Evolutionary conservation across 2,329 filamentous ascomycete species (phyloP), one percentile per base, ranked within the genome.

Genomic region (Fusarium chuoi): DNA sequence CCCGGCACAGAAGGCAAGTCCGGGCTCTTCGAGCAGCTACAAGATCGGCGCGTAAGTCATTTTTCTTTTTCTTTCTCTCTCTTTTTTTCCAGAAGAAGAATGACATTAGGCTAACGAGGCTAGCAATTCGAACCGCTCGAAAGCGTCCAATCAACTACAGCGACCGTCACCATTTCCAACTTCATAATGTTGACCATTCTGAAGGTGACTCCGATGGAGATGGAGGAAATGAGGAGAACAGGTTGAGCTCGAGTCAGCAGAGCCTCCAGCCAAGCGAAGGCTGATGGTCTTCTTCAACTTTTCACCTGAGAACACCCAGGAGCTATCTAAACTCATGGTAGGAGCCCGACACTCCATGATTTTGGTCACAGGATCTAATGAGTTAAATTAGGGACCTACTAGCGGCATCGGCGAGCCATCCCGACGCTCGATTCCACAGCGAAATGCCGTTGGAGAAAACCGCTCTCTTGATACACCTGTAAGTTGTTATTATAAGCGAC

Each of bases 311-410:
- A 22, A 58, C 17, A 48, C 20, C 14, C n/a, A 36, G 6, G 20
- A 26, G n/a, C n/a, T 58, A 24, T 48, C 55, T 6, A 58, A 6
- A 6, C 13, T 22, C 30, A 26, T 46, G 45, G 20, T 22, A 22
- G 20, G 18, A 5, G 20, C 38, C 38, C 30, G 30, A 12, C 30
- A 11, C 30, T 30, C 30, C 30, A 30, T 30, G 5, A 30, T 30
- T 12, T 30, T 30, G 11, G 4, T 12, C 30, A 30, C 11, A 12
- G 11, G 30, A 30, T 30, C 35, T 54, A n/a, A 54, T 7, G 12
- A 28, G 10, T 2, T 7, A 2, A 22, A 22, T 0, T 39, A 55
- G 51, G 20, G 2, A 13, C 24, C 51, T 8, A 7, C 2, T 5
- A 13, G 24, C 9, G 17, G 15, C n/a, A 26, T 3, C 26, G 10